A percentile compares a stretch with the other conserved stretches of the same genome.
These are phyloP conservation scores for Hypoxylon sp. DNA, from an alignment of 2,329 filamentous ascomycete genomes.

Conservation along the genomic window DNA sequence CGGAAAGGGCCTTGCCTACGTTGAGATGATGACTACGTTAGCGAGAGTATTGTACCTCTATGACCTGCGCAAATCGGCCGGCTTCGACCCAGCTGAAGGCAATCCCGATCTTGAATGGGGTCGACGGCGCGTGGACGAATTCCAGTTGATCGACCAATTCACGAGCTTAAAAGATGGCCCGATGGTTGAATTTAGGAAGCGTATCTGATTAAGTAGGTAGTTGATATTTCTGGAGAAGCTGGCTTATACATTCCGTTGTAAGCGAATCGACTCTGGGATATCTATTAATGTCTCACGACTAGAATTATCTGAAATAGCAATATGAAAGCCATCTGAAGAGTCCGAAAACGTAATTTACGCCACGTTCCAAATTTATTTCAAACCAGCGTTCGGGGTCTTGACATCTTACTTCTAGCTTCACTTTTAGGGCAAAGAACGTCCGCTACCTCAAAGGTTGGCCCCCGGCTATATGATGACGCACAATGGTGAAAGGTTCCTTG, in stretches of 20 bases:
- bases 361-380: not conserved
- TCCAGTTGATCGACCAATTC: slow-evolving; percentile 79
- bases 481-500: not conserved
- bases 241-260: not conserved
- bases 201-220: slow-evolving; percentile 30
- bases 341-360: not conserved
- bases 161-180: slow-evolving; percentile 80
- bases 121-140: slow-evolving; percentile 69
- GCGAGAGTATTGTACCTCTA: slow-evolving; percentile 72
- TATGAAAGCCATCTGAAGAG: not conserved
- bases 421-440: not conserved
- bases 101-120: slow-evolving; percentile 63
- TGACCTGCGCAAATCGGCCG: slow-evolving; percentile 67
- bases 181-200: slow-evolving; percentile 70
- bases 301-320: slow-evolving; percentile 1
- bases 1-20: slow-evolving; percentile 76
- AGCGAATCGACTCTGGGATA: not conserved
- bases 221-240: not conserved
- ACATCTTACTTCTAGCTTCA: not conserved
- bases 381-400: not conserved
- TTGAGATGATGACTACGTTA: slow-evolving; percentile 73
- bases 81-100: slow-evolving; percentile 67
- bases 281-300: slow-evolving; percentile 8
- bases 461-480: slow-evolving; percentile 3
- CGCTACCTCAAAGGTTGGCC: not conserved